These are phyloP conservation scores for Henningerozyma blattae DNA, from an alignment of 805 yeast genomes.

Conservation along the genomic window DNA sequence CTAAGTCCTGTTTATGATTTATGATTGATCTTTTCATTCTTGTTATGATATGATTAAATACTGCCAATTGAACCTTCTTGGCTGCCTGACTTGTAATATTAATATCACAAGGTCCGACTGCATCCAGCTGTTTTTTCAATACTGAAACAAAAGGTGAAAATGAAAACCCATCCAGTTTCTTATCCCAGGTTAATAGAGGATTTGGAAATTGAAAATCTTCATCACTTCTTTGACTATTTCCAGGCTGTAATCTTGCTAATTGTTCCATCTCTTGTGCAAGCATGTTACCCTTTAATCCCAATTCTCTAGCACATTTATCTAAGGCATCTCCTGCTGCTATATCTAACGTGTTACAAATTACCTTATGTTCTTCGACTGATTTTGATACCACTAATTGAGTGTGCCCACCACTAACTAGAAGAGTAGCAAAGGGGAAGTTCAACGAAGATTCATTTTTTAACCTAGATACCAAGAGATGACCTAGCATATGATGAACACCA, in stretches of 20 bases:
- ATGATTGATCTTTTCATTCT: conserved; percentile 41
- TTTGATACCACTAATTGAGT: conserved; percentile 70
- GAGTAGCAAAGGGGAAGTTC: conserved; percentile 55
- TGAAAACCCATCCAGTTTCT: conserved; percentile 44
- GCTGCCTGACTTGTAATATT: conserved; percentile 25
- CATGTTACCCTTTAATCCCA: conserved; percentile 75
- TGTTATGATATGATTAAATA: conserved; percentile 62
- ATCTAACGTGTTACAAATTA: conserved; percentile 66
- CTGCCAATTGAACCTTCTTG: conserved; percentile 45
- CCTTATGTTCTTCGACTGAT: conserved; percentile 52
- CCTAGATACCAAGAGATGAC: conserved; percentile 67
- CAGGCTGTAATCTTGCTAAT: conserved; percentile 24
- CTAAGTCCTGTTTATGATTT: conserved; percentile 30
- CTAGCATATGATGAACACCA: conserved; percentile 96
- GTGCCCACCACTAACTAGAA: conserved; percentile 89
- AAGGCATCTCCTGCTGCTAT: conserved; percentile 90
- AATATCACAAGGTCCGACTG: no score
- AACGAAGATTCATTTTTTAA: conserved; percentile 34
- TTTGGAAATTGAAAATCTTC: conserved; percentile 26
- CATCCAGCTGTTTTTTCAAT: conserved; percentile 28
- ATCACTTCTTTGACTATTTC: background rate
- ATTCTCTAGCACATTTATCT: conserved; percentile 81
- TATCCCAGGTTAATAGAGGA: conserved; percentile 41
- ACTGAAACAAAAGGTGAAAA: conserved; percentile 67
- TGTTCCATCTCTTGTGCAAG: conserved; percentile 73